Base-by-base conservation (phyloP, 129 eudicot species). In the sunflower (Helianthus annuus) region DNA sequence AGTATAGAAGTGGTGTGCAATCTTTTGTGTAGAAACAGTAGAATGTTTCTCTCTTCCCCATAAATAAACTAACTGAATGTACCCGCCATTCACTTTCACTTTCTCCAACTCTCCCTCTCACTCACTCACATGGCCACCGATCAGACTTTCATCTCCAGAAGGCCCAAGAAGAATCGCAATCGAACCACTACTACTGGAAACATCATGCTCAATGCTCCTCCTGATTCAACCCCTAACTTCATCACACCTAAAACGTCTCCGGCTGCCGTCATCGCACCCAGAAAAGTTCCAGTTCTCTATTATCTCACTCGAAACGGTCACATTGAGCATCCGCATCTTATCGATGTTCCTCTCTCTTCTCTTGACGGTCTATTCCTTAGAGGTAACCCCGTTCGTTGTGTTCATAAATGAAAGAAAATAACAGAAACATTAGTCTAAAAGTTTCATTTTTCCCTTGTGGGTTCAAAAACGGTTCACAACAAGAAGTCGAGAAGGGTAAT, bases 291-390 rank as follows among this genome's bases (percentile, higher is more conserved):
- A 3, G 96, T 91, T 22, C 66, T 91, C 24, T 91, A 91, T 78
- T 91, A 91, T 75, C 78, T 91, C 42, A 80, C 88, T 3, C 63
- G 87, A 10, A 84, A 86, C 68, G 84, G 96, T 4, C 88, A 82
- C 57, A 89, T 91, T 27, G 87, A 91, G 14, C 97, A 91, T 74
- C 97, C 97, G 32, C 97, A 91, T 86, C 91, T 91, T 70, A 84
- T 91, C 59, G 85, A 91, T 46, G 90, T 91, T 61, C 83, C 92
- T 15, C 84, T 84, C 65, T 83, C 63, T 66, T 81, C 66, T 61
- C 76, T 64, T 1, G 48, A 76, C 10, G 89, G 87, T 38, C 88
- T 91, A 22, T 82, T 74, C 75, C 85, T 91, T 40, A 82, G 80
- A 91, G 13, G 66, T 60, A 60, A 32, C 13, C 11, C 12, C 29